phyloP scores from a whole-genome alignment of 2,329 filamentous ascomycete species.

The Fragosphaeria purpurea region DNA sequence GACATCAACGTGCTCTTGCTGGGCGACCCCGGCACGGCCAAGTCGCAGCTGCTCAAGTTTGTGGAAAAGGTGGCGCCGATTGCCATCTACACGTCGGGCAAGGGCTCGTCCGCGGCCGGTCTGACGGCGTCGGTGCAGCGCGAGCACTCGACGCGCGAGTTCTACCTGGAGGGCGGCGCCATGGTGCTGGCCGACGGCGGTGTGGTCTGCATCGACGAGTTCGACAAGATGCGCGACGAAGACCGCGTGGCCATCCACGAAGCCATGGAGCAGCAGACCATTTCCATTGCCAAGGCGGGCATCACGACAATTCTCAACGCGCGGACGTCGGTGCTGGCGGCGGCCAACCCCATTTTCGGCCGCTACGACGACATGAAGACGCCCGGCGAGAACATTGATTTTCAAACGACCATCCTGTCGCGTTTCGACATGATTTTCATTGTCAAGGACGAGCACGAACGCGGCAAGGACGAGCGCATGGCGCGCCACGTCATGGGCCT shows the following conservation, averaged over 20 bases:
- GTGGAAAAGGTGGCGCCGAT: conserved; percentile 94
- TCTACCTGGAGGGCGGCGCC: conserved; percentile 94
- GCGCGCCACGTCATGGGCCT: conserved; percentile 96
- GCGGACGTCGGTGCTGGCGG: conserved; percentile 85
- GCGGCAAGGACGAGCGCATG: conserved; percentile 81
- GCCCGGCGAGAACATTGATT: conserved; percentile 97
- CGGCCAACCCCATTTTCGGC: conserved; percentile 94
- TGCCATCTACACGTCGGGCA: conserved; percentile 96
- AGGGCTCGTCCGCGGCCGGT: conserved; percentile 95
- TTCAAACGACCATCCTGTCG: conserved; percentile 94
- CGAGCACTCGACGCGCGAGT: conserved; percentile 84
- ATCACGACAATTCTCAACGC: conserved; percentile 98
- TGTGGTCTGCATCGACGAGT: conserved; percentile 97
- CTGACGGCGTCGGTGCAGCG: conserved; percentile 93
- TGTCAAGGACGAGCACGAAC: conserved; percentile 87
- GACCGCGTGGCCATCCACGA: conserved; percentile 97
- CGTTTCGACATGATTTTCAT: conserved; percentile 99
- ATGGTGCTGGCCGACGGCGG: conserved; percentile 97
- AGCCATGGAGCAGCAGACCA: conserved; percentile 99
- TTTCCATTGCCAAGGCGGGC: conserved; percentile 95
- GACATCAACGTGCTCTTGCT: conserved; percentile 97
- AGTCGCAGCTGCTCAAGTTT: conserved; percentile 94
- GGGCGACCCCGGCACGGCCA: conserved; percentile 95
- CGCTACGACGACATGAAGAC: conserved; percentile 97
- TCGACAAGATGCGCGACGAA: conserved; percentile 99